Evolutionary conservation across 805 yeast genomes (phyloP), one percentile per base, ranked within the genome.

Genomic region (Grigorovia transvaalensis): DNA sequence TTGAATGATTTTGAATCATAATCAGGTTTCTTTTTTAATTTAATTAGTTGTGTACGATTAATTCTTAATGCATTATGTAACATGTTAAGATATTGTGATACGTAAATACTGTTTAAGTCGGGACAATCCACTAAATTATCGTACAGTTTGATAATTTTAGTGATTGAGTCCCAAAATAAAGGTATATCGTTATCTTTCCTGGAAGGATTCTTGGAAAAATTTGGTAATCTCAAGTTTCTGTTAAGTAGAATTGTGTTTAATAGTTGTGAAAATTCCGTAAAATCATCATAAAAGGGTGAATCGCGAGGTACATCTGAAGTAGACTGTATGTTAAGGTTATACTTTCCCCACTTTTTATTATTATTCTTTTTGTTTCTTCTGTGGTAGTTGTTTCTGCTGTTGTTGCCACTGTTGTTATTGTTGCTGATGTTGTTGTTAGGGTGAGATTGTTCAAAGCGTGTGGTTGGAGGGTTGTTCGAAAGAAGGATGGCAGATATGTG

Each of bases 21-120:
- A 61, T 79, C 84, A 18, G 80, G 76, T 58, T 79, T 79, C 61
- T 76, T 77, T 51, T 75, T 71, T 58, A 78, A 62, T 60, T 75
- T 74, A 6, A 78, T 70, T 30, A 77, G 62, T 59, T 78, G 80
- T 20, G 70, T 62, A 61, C 82, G 71, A 59, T 77, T 78, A 41
- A 76, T 74, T 56, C 81, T 69, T 33, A 78, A 64, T 5, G 78
- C 81, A 49, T 77, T 77, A 55, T 79, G 77, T 35, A 78, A 61
- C 9, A 78, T 59, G 45, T 77, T 75, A 27, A 76, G 72, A 51
- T 78, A 67, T 41, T 71, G 68, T 1, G 78, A 69, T 55, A 74
- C 73, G 52, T 78, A 63, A 44, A 60, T 65, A 29, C 69, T 69
- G 49, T 69, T 68, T 45, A 78, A 67, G 50, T 74, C 75, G 12